Percentiles rank a stretch among this genome's conserved stretches.
Evolutionary conservation across 2,329 filamentous ascomycete species (phyloP).

Genomic region (Colletotrichum karsti): DNA sequence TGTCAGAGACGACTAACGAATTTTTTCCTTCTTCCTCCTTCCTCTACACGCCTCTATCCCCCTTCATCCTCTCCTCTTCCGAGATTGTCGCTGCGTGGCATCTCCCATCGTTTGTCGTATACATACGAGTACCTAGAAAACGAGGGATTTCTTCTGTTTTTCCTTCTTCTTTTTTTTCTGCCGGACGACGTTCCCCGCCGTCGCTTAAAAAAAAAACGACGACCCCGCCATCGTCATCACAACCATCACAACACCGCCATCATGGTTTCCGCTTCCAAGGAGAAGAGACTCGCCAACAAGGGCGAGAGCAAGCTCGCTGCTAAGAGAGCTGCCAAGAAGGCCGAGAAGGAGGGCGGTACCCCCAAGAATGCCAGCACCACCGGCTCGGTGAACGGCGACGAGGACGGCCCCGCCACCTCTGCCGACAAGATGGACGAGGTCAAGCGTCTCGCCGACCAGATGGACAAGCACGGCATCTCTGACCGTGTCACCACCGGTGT

Average conservation of each 20-base stretch:
- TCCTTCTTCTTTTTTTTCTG: slow-evolving; percentile 5
- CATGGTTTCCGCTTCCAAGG: slow-evolving; percentile 74
- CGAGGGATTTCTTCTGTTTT: background rate
- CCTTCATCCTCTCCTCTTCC: background rate
- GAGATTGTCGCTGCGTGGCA: slow-evolving; percentile 24
- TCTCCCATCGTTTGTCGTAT: background rate
- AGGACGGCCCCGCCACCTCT: slow-evolving; percentile 76
- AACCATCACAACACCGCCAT: slow-evolving; percentile 41
- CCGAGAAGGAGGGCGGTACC: slow-evolving; percentile 70
- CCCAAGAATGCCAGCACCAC: slow-evolving; percentile 60
- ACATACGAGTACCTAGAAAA: slow-evolving; percentile 7
- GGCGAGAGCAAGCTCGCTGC: slow-evolving; percentile 69
- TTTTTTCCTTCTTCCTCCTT: slow-evolving; percentile 18
- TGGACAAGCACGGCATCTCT: slow-evolving; percentile 95
- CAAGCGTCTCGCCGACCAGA: slow-evolving; percentile 88
- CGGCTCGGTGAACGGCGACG: slow-evolving; percentile 76
- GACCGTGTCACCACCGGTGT: slow-evolving; percentile 99
- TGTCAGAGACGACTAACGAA: slow-evolving; percentile 1
- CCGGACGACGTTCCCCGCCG: slow-evolving; percentile 26
- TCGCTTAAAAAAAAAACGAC: slow-evolving; percentile 25
- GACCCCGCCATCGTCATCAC: slow-evolving; percentile 25
- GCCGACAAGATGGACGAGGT: slow-evolving; percentile 81
- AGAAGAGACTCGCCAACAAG: slow-evolving; percentile 77
- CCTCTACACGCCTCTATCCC: slow-evolving; percentile 17
- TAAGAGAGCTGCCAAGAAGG: background rate